Evolutionary conservation across 2,329 filamentous ascomycete species (phyloP).

Genomic region (Phialocephala sp.): DNA sequence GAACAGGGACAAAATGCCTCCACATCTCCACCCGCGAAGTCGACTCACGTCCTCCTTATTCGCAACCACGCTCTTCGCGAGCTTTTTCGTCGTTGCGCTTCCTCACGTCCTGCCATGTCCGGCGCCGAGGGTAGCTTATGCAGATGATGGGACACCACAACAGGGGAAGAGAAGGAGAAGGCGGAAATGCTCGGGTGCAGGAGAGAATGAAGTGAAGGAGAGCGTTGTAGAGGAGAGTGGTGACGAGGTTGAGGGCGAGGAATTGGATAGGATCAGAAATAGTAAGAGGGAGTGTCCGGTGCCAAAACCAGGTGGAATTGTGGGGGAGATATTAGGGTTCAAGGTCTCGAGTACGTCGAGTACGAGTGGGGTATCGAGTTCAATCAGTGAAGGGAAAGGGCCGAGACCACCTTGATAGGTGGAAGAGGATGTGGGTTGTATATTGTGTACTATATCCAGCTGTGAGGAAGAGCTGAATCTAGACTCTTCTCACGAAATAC

Average conservation of each 20-base stretch:
- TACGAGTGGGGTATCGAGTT: slow-evolving; percentile 8
- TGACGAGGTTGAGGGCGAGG: slow-evolving; percentile 27
- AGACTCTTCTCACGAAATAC: not conserved
- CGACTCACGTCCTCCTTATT: slow-evolving; percentile 94
- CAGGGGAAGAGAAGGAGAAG: slow-evolving; percentile 45
- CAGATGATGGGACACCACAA: slow-evolving; percentile 58
- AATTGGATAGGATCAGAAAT: slow-evolving; percentile 50
- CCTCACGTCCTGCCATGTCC: slow-evolving; percentile 93
- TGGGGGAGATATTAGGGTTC: slow-evolving; percentile 69
- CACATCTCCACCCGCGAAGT: slow-evolving; percentile 88
- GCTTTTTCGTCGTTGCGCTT: slow-evolving; percentile 89
- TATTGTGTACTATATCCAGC: slow-evolving; percentile 21
- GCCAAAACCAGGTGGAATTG: slow-evolving; percentile 82
- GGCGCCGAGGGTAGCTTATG: slow-evolving; percentile 74
- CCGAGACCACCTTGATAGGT: slow-evolving; percentile 38
- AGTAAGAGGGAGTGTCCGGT: slow-evolving; percentile 82
- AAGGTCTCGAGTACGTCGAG: slow-evolving; percentile 24
- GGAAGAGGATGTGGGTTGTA: slow-evolving; percentile 16
- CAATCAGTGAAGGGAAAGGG: slow-evolving; percentile 34
- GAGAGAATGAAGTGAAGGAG: slow-evolving; percentile 28
- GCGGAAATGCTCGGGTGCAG: slow-evolving; percentile 47
- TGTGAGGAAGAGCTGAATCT: slow-evolving; percentile 4
- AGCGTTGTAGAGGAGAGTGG: slow-evolving; percentile 25
- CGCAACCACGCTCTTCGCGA: slow-evolving; percentile 86
- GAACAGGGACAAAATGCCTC: slow-evolving; percentile 65